These are phyloP conservation scores for Chrysosporium queenslandicum DNA, from an alignment of 2,329 filamentous ascomycete species.

Conservation along the genomic window DNA sequence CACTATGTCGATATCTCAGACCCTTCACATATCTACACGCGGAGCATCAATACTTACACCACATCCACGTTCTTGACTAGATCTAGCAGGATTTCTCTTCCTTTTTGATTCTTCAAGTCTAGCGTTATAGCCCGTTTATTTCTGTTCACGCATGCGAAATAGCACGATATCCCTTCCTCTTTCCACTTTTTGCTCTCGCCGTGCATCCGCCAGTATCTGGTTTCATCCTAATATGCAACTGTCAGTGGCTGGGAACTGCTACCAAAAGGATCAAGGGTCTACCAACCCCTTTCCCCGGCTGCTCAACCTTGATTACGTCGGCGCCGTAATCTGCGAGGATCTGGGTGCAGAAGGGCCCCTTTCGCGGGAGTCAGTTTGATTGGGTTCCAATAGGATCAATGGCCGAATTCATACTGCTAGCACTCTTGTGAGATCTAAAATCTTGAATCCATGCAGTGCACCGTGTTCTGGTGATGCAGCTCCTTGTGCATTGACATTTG, in stretches of 20 bases:
- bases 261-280: not conserved
- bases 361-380: no score
- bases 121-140: not conserved
- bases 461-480: not conserved
- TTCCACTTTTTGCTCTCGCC: slow-evolving; percentile 2
- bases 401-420: not conserved
- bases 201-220: not conserved
- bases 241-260: not conserved
- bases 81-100: not conserved
- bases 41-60: not conserved
- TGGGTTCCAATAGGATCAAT: not conserved
- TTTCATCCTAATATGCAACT: not conserved
- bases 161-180: not conserved
- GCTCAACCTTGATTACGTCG: slow-evolving; percentile 1
- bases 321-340: not conserved
- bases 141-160: not conserved
- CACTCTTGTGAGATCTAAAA: slow-evolving; percentile 1
- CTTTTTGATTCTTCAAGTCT: not conserved
- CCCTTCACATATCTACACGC: not conserved
- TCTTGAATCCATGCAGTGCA: not conserved
- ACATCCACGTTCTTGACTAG: not conserved
- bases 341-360: not conserved
- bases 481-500: not conserved
- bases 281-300: not conserved
- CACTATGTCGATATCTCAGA: not conserved